Percentiles rank a stretch among this genome's conserved stretches.
phyloP scores from a whole-genome alignment of 768 basidiomycete genomes.

The Tylopilus sp. region DNA sequence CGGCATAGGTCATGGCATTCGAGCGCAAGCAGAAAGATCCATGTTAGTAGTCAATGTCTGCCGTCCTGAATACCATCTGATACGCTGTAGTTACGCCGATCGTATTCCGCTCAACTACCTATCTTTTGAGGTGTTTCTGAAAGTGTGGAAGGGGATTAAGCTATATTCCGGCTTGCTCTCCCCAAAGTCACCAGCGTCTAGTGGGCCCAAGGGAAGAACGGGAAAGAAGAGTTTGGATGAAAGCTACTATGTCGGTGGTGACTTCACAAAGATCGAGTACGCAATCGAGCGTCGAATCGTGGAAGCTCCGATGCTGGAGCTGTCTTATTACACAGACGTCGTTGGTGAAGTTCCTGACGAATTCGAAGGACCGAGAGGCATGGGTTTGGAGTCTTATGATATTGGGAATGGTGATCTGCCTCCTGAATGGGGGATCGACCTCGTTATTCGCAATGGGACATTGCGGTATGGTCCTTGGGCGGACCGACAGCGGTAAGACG shows the following conservation, averaged over 20 bases:
- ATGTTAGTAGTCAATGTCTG: conserved; percentile 11
- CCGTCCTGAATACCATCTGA: conserved; percentile 7
- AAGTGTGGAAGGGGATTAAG: conserved; percentile 55
- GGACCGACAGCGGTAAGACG: conserved; percentile 77
- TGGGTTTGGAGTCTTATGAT: conserved; percentile 50
- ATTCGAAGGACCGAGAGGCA: conserved; percentile 25
- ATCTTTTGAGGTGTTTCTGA: conserved; percentile 40
- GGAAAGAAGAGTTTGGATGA: conserved; percentile 42
- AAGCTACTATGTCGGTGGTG: conserved; percentile 51
- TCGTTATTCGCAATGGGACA: conserved; percentile 72
- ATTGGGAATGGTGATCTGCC: conserved; percentile 84
- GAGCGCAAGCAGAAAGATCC: conserved; percentile 52
- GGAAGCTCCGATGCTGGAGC: conserved; percentile 70
- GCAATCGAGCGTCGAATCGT: conserved; percentile 83
- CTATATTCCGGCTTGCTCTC: conserved; percentile 38
- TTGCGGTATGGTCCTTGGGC: conserved; percentile 95
- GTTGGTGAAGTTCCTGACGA: conserved; percentile 68
- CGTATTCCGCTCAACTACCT: conserved; percentile 32
- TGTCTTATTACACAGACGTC: conserved; percentile 85
- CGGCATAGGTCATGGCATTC: conserved; percentile 59
- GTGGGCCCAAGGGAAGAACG: conserved; percentile 1
- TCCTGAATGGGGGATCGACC: conserved; percentile 92
- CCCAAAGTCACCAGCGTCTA: conserved; percentile 4
- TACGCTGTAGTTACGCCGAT: conserved; percentile 20
- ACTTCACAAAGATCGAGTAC: conserved; percentile 69